These are phyloP conservation scores for Vigna nakashimae DNA, from an alignment of 306 rosid species.

Conservation along the genomic window DNA sequence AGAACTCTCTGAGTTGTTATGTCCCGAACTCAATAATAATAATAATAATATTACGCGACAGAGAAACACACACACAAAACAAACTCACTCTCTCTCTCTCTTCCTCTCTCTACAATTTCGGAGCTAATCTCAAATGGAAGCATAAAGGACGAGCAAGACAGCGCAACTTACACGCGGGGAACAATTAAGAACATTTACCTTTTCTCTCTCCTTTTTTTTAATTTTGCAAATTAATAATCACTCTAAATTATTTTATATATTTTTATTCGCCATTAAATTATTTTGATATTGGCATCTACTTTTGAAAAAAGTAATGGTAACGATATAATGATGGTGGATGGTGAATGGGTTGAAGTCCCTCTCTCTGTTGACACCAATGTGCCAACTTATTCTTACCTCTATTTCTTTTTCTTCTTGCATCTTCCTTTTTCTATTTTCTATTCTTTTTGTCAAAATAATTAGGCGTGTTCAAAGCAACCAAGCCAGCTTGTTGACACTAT, in stretches of 20 bases:
- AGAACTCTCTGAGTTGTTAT: slow-evolving; percentile 41
- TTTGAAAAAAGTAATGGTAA: slow-evolving; percentile 28
- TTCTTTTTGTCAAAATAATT: slow-evolving; percentile 15
- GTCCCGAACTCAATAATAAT: slow-evolving; percentile 17
- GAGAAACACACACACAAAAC: slow-evolving; percentile 6
- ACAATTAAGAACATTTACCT: slow-evolving; percentile 33
- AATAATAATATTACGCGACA: slow-evolving; percentile 12
- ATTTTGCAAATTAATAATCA: background rate
- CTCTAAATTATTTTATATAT: background rate
- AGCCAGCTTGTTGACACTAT: slow-evolving; percentile 22
- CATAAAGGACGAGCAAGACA: slow-evolving; percentile 59
- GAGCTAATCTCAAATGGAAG: slow-evolving; percentile 41
- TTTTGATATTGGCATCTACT: background rate
- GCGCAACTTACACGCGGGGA: slow-evolving; percentile 68
- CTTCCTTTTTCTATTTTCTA: background rate
- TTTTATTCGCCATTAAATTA: slow-evolving; percentile 1
- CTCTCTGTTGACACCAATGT: slow-evolving; percentile 41
- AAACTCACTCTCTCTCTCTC: slow-evolving; percentile 17
- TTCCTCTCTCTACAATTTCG: slow-evolving; percentile 45
- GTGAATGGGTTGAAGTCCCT: slow-evolving; percentile 26
- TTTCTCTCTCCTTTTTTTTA: background rate
- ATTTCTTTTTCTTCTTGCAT: background rate
- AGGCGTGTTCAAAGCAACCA: background rate
- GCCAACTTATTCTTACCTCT: slow-evolving; percentile 36
- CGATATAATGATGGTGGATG: slow-evolving; percentile 28